Evolutionary conservation across 257 asterid species (phyloP).

Genomic region (Solanum sitiens): DNA sequence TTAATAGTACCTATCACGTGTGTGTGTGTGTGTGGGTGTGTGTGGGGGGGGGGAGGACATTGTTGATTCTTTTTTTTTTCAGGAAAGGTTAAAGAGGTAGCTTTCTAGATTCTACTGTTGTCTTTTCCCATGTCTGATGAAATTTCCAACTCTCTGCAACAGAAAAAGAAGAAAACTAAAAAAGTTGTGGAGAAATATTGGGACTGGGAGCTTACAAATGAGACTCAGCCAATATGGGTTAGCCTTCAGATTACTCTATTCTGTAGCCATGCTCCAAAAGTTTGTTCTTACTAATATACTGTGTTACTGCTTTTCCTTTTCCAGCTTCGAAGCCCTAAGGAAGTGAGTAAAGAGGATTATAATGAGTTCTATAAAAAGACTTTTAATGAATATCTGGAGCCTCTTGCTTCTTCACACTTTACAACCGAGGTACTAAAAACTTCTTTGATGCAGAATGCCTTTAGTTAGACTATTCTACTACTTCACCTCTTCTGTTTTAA

Average conservation of each 20-base stretch:
- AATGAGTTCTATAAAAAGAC: constrained; percentile 87
- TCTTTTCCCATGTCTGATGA: background rate
- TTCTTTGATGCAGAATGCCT: background rate
- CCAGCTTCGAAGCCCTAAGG: constrained; percentile 92
- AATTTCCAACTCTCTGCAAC: constrained; percentile 11
- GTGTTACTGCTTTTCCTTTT: background rate
- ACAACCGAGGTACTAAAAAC: constrained; percentile 66
- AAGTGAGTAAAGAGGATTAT: constrained; percentile 82
- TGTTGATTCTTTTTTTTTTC: background rate
- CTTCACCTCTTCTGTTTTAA: background rate
- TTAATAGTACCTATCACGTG: background rate
- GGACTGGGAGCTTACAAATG: constrained; percentile 98
- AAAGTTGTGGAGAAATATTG: constrained; percentile 86
- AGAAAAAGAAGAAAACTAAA: constrained; percentile 95
- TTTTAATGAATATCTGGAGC: constrained; percentile 84
- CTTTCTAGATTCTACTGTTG: background rate
- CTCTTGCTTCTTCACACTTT: constrained; percentile 95
- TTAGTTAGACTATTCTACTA: background rate
- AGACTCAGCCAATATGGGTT: constrained; percentile 97
- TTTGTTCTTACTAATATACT: background rate
- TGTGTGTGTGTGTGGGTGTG: too few species aligned
- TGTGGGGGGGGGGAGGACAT: background rate
- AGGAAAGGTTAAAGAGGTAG: background rate
- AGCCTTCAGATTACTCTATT: constrained; percentile 12
- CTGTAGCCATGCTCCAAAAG: background rate